Base-by-base conservation (phyloP, 305 asterid genomes). In the Solanum hybrid region DNA sequence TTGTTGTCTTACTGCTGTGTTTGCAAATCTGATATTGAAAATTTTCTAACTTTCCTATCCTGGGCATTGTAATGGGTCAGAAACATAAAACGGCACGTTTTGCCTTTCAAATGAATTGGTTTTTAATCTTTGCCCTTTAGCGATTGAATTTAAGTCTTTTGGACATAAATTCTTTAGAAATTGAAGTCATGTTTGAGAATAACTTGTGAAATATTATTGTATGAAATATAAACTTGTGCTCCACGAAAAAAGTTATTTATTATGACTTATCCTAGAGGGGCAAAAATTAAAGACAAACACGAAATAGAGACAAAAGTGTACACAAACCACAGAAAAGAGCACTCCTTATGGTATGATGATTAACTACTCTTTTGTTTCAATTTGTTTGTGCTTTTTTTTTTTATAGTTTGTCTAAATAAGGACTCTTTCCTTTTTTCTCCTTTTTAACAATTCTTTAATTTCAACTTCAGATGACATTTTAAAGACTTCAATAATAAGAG, bases 391-490 rank as follows among this genome's bases (percentile, higher is more conserved):
- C 7, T 60, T 66, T 24, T 1, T 10, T n/a, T 31, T 31, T 31
- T 31, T 31, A 2, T 31, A 1, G 2, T 69, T 1, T 4, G 7
- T 24, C 5, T 69, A 42, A 42, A 13, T 10, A 10, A 10, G 13
- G 6, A 2, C 9, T 24, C 15, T 24, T 31, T 0, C 4, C 3
- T 19, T n/a, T 2, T 4, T 3, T 10, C 14, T 10, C 12, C 1
- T n/a, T 71, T 69, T 24, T 11, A 5, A 71, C 4, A 5, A 2
- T 24, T 24, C 1, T 71, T 71, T 71, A 11, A 2, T 26, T 5
- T 71, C 1, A 26, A 12, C 1, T 71, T 2, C 4, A 71, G 1
- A 0, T 69, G 14, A 24, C 7, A 24, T 24, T 26, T 10, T 24
- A 10, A 69, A 64, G 69, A 56, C 24, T 3, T 3, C 11, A 56